phyloP scores from a whole-genome alignment of 2,329 filamentous ascomycete genomes.

The Phialemoniopsis sp. region DNA sequence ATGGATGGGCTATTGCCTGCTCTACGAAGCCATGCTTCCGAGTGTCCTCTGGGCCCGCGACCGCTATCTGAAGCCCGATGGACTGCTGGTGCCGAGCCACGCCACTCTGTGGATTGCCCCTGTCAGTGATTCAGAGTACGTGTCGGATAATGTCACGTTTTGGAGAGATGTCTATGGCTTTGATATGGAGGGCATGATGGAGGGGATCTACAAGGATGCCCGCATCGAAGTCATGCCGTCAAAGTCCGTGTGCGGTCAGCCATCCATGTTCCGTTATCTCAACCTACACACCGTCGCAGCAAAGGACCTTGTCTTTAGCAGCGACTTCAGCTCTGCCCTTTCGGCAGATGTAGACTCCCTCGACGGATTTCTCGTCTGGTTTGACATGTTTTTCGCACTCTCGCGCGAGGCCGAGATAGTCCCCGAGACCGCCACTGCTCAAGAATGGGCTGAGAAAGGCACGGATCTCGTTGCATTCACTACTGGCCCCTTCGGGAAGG shows the following conservation, averaged over 20 bases:
- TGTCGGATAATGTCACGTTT: slow-evolving; percentile 74
- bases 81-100: slow-evolving; percentile 83
- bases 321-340: slow-evolving; percentile 60
- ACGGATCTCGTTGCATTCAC: slow-evolving; percentile 76
- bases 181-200: slow-evolving; percentile 87
- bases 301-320: slow-evolving; percentile 72
- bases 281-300: slow-evolving; percentile 70
- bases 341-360: slow-evolving; percentile 60
- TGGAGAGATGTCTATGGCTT: slow-evolving; percentile 95
- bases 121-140: slow-evolving; percentile 71
- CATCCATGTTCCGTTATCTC: slow-evolving; percentile 67
- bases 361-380: slow-evolving; percentile 91
- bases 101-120: slow-evolving; percentile 80
- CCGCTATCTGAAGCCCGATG: slow-evolving; percentile 74
- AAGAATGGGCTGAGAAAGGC: slow-evolving; percentile 56
- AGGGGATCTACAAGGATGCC: slow-evolving; percentile 77
- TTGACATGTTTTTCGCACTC: slow-evolving; percentile 86
- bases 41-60: slow-evolving; percentile 87
- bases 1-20: slow-evolving; percentile 94
- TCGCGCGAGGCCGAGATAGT: slow-evolving; percentile 46
- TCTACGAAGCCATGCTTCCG: slow-evolving; percentile 95
- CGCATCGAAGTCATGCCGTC: slow-evolving; percentile 68
- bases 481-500: slow-evolving; percentile 70
- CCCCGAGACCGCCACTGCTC: slow-evolving; percentile 48
- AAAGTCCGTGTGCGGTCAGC: slow-evolving; percentile 52